Evolutionary conservation across 2,329 filamentous ascomycete genomes (phyloP), one percentile per base, ranked within the genome.

Genomic region (Phialocephala sp.): DNA sequence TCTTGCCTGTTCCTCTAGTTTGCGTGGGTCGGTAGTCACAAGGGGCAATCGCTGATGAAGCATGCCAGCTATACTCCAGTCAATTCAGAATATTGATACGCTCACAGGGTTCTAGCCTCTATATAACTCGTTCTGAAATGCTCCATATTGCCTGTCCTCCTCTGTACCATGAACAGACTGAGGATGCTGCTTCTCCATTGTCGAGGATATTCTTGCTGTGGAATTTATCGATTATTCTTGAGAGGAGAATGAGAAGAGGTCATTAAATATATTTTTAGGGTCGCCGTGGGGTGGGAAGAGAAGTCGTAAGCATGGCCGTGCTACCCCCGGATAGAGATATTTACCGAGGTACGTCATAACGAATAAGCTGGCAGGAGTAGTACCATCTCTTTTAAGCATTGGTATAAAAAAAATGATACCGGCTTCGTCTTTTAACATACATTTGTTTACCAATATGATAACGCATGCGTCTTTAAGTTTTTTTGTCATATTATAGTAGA

Each of bases 1-100:
- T 60, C 78, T 79, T 1, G 87, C 87, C 70, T 87, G 82, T 35
- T 80, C 79, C 71, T 89, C 83, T 3, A 89, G 79, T 61, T 80
- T 79, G 68, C 83, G 85, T 8, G 86, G 83, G 62, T 89, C 83
- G 1, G 87, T 89, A 0, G 86, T 89, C 54, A 88, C 81, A 36
- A 78, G 76, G 14, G 86, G 85, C 18, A 79, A 74, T 54, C 79
- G 73, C 60, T 81, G 79, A 52, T 79, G 75, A 15, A 87, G 72
- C 71, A 87, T 79, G 62, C 85, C 85, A 67, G 81, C 80, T 65
- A 12, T 5, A 60, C 12, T 39, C 15, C 57, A 41, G 37, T 62
- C 35, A 39, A 1, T 35, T 63, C 37, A 35, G 12, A 37, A 27
- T n/a, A 27, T 12, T 15, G 12, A 43, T 0, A 27, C 35, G n/a